Evolutionary conservation across 805 yeast species (phyloP), one percentile per base, ranked within the genome.

Genomic region (Starmerella etchellsii): DNA sequence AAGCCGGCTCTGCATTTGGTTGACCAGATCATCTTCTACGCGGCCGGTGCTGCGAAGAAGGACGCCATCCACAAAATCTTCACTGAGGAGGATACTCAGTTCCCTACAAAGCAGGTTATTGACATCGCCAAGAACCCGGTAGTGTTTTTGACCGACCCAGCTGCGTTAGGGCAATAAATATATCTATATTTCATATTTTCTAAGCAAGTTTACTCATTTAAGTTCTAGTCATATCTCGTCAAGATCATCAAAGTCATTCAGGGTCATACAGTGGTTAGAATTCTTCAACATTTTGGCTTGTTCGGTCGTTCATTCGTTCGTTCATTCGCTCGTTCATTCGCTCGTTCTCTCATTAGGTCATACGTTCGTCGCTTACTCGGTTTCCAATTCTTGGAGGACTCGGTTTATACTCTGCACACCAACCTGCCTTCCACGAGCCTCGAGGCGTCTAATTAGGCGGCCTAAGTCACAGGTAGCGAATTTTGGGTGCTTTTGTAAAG

Each of bases 21-120:
- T 14, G 49, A 55, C 18, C 50, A 62, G 36, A 73, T 85, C 52
- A 78, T 82, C 2, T 85, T 85, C 61, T 87, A 84, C 35, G 94
- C 95, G 14, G 87, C 82, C 58, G 96, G 96, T 43, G 78, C 79
- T 10, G 78, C 81, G 27, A 87, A 87, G 63, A 82, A 84, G 18
- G 69, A 74, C 0, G 68, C 82, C 34, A 67, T 87, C 57, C 72
- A 71, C 53, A 69, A 78, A 50, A 78, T 87, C 37, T 85, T 87
- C 61, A 59, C 67, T 40, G 63, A 65, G 37, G 55, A 55, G 31
- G 62, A 60, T 43, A 39, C 48, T 31, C 43, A 66, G 37, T 45
- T 56, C 29, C 97, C 97, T 24, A 71, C 83, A 42, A 79, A 76
- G 46, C 64, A 77, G 46, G 93, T 87, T 44, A 84, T 80, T 56